Base-by-base conservation (phyloP, 2,329 filamentous ascomycete species). In the Fusarium longipes region DNA sequence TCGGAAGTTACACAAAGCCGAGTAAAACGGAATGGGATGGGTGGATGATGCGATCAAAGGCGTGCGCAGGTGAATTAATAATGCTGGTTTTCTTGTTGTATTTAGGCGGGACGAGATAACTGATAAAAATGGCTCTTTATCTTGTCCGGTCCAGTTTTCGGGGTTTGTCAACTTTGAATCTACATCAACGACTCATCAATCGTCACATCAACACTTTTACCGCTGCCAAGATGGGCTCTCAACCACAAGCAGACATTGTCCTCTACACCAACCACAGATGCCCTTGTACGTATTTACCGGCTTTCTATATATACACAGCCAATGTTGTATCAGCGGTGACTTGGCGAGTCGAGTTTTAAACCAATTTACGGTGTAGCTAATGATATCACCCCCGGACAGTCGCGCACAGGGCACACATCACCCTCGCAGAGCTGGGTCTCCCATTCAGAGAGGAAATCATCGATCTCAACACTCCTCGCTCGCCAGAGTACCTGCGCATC, bases 391-490 rank as follows among this genome's bases (percentile, higher is more conserved):
- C 30, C 10, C 27, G n/a, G n/a, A n/a, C 77, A 81, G 83, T 68
- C 47, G 91, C 91, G 17, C 92, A 95, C 74, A 89, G 93, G 33
- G 91, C 87, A 1, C 89, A 93, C 71, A 92, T 93, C 60, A 85
- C 85, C 8, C 83, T 93, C 25, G 83, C 85, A 29, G 91, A 93
- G 74, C 84, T 91, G 14, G 83, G 83, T 12, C 74, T 93, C 29
- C 82, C 86, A 0, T 92, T 87, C 71, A 88, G 92, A 57, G 89
- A 93, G 68, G 88, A 91, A 62, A 86, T 88, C 57, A 91, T 96
- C 70, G 90, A 95, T 75, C 83, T 96, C 44, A 77, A 80, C 69
- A 84, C 78, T 11, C 92, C 92, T 0, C 87, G 92, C 11, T 88
- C 90, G 27, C 82, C 86, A 35, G 92, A 89, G 82, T 96, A 95